Conservation (phyloP, 2,329 filamentous ascomycete species). For the Elsinoe fawcettii region DNA sequence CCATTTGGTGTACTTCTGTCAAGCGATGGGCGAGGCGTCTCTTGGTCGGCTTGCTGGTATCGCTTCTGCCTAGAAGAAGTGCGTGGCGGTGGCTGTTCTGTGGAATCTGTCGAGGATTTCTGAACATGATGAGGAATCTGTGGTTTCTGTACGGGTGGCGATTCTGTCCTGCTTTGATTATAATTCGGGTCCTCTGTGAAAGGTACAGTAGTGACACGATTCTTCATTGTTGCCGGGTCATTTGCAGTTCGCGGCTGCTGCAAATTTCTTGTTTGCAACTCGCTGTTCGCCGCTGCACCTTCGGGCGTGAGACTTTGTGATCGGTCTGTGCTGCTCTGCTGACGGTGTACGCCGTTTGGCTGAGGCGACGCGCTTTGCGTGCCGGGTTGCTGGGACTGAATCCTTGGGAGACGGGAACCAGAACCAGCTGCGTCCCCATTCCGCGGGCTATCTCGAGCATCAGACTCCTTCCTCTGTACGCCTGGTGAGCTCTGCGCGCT, state of each 20-base stretch:
- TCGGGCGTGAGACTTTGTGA: constrained; percentile 12
- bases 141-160: constrained; percentile 5
- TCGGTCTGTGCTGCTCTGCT: constrained; percentile 17
- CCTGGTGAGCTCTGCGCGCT: constrained; percentile 15
- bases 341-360: constrained; percentile 13
- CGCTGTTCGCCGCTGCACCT: not conserved
- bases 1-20: constrained; percentile 7
- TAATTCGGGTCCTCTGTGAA: constrained; percentile 1
- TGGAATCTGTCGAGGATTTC: constrained; percentile 7
- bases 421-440: constrained; percentile 33
- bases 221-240: constrained; percentile 11
- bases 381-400: not conserved
- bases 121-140: not conserved
- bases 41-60: constrained; percentile 4
- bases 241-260: not conserved
- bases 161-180: constrained; percentile 2
- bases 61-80: constrained; percentile 14
- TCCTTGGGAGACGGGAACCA: constrained; percentile 49
- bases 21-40: constrained; percentile 12
- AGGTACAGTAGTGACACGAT: constrained; percentile 4
- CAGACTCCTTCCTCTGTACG: constrained; percentile 22
- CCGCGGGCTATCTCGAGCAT: constrained; percentile 24
- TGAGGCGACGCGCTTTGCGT: not conserved
- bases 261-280: not conserved
- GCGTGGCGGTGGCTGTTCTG: constrained; percentile 12